Evolutionary conservation across 2,329 filamentous ascomycete species (phyloP).

Genomic region (Ophiocordyceps camponoti-leonardi): DNA sequence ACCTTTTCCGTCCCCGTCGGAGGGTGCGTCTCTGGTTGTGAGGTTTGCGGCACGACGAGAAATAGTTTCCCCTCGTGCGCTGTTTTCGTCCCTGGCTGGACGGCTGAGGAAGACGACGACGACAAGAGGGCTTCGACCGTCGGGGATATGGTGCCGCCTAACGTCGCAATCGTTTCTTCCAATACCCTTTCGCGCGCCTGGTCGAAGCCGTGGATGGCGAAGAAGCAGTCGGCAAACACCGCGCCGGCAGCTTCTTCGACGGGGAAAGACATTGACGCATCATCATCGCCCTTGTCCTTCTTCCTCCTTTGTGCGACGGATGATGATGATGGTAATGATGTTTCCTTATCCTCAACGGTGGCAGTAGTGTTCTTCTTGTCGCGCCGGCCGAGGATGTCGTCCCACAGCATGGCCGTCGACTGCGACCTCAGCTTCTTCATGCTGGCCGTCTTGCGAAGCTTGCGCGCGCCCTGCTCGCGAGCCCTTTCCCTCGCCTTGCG

Average conservation of each 20-base stretch:
- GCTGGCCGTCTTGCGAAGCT: constrained; percentile 76
- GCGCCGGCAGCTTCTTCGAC: constrained; percentile 11
- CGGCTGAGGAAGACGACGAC: not conserved
- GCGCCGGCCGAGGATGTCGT: constrained; percentile 52
- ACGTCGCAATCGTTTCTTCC: constrained; percentile 26
- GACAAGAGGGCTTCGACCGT: constrained; percentile 24
- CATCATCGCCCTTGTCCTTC: no score
- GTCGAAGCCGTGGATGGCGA: constrained; percentile 44
- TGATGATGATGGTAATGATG: no score
- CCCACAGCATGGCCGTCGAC: constrained; percentile 64
- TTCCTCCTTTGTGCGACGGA: no score
- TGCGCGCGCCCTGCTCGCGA: constrained; percentile 36
- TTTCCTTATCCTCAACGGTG: no score
- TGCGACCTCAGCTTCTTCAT: constrained; percentile 69
- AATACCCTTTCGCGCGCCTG: constrained; percentile 30
- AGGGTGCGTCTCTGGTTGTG: constrained; percentile 27
- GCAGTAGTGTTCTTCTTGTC: not conserved
- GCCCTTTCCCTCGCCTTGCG: constrained; percentile 23
- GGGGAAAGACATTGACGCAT: no score
- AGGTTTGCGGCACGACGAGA: constrained; percentile 36
- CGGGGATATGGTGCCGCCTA: constrained; percentile 26
- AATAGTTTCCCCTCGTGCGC: constrained; percentile 21
- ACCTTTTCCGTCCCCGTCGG: constrained; percentile 18
- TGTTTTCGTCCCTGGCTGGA: no score
- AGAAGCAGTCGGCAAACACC: constrained; percentile 39